phyloP scores from a whole-genome alignment of 2,329 filamentous ascomycete genomes.

The Botrytis tulipae region DNA sequence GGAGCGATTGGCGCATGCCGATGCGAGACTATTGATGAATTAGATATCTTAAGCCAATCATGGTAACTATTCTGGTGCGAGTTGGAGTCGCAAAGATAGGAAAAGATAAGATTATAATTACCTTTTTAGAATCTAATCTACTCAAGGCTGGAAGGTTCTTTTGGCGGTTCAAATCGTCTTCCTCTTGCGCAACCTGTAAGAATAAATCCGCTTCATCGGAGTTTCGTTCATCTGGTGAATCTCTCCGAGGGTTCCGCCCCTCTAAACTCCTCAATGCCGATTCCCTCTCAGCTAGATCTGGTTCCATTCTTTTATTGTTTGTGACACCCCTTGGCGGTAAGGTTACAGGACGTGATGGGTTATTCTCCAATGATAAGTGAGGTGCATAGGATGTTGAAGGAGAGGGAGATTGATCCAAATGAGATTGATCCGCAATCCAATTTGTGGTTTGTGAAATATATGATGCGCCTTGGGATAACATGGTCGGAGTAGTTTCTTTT shows the following conservation, averaged over 20 bases:
- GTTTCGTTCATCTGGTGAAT: slow-evolving; percentile 32
- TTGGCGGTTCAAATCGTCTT: slow-evolving; percentile 29
- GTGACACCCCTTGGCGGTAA: slow-evolving; percentile 36
- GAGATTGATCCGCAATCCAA: slow-evolving; percentile 36
- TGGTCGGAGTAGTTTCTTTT: slow-evolving; percentile 32
- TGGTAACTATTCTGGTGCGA: background rate
- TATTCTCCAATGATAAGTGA: slow-evolving; percentile 21
- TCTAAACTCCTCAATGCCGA: slow-evolving; percentile 34
- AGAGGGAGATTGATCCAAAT: slow-evolving; percentile 13
- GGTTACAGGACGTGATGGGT: slow-evolving; percentile 29
- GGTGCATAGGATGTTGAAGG: slow-evolving; percentile 14
- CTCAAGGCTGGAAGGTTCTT: slow-evolving; percentile 25
- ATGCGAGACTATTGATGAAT: slow-evolving; percentile 32
- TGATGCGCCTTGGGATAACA: slow-evolving; percentile 32
- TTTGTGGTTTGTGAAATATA: slow-evolving; percentile 30
- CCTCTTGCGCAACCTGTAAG: slow-evolving; percentile 36
- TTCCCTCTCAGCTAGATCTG: slow-evolving; percentile 25
- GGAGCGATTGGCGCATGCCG: slow-evolving; percentile 34
- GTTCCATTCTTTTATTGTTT: slow-evolving; percentile 30
- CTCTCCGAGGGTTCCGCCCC: slow-evolving; percentile 25
- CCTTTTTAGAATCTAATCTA: slow-evolving; percentile 31
- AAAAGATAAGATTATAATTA: slow-evolving; percentile 25
- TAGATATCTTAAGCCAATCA: slow-evolving; percentile 15
- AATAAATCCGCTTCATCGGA: slow-evolving; percentile 39
- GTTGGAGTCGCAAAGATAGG: background rate